Conservation (phyloP, 1,284 basidiomycete species). For the Microbotryomycetes sp. region DNA sequence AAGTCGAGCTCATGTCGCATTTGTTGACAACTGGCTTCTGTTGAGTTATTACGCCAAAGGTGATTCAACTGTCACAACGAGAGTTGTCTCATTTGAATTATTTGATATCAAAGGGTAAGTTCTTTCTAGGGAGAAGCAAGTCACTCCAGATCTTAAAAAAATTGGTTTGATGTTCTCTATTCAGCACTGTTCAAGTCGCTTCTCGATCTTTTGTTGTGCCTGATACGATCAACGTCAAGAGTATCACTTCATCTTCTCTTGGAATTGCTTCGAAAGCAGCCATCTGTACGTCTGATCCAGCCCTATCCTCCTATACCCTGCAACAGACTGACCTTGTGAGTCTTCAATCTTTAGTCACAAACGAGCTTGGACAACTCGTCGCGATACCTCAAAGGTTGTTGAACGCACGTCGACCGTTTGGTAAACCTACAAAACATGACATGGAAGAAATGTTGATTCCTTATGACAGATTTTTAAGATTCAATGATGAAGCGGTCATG, state of each 20-base stretch:
- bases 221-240: conserved; percentile 59
- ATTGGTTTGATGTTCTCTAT: neutral
- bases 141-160: neutral
- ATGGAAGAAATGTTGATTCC: conserved; percentile 77
- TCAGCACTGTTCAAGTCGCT: conserved; percentile 45
- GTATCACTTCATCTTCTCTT: conserved; percentile 72
- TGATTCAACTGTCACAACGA: conserved; percentile 16
- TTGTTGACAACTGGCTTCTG: conserved; percentile 82
- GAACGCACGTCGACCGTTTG: conserved; percentile 70
- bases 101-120: conserved; percentile 41
- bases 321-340: neutral
- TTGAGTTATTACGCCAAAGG: conserved; percentile 55
- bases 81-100: conserved; percentile 64
- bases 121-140: neutral
- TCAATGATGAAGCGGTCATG: conserved; percentile 65
- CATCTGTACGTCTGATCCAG: conserved; percentile 54
- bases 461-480: conserved; percentile 71
- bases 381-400: conserved; percentile 67
- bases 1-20: conserved; percentile 51
- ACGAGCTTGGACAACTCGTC: conserved; percentile 64
- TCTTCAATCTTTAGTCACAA: conserved; percentile 56
- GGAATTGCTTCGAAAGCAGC: conserved; percentile 84
- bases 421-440: conserved; percentile 70
- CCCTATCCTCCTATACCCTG: neutral
- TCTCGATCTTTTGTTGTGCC: conserved; percentile 69